These are phyloP conservation scores for Silene vulgaris DNA, from an alignment of 179 eudicot genomes.

Conservation along the genomic window DNA sequence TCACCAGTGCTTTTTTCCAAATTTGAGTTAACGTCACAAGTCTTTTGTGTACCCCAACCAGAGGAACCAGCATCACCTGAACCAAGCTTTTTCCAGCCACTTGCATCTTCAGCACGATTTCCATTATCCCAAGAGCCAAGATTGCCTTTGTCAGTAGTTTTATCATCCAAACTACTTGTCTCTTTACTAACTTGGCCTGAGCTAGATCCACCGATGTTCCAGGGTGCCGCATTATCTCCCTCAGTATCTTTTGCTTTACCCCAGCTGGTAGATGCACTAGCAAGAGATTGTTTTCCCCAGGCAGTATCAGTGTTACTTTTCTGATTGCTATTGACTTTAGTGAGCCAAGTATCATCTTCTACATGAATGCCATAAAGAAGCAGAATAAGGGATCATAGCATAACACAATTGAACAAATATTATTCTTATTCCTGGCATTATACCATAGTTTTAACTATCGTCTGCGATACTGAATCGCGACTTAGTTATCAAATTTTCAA, in stretches of 20 bases:
- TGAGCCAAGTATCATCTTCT: slow-evolving; percentile 49
- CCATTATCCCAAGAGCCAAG: slow-evolving; percentile 27
- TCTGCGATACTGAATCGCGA: background rate
- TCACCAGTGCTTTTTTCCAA: slow-evolving; percentile 12
- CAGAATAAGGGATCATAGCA: background rate
- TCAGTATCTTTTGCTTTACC: slow-evolving; percentile 22
- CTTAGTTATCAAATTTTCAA: background rate
- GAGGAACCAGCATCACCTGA: slow-evolving; percentile 25
- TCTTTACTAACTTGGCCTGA: slow-evolving; percentile 18
- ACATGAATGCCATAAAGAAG: slow-evolving; percentile 19
- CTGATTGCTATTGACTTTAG: slow-evolving; percentile 32
- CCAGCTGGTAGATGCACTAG: slow-evolving; percentile 29
- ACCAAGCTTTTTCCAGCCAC: slow-evolving; percentile 32
- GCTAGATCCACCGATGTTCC: slow-evolving; percentile 28
- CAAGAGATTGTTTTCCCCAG: slow-evolving; percentile 30
- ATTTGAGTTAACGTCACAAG: slow-evolving; percentile 10
- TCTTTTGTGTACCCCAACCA: slow-evolving; percentile 29
- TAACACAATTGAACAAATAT: background rate
- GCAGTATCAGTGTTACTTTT: slow-evolving; percentile 31
- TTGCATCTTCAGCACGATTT: slow-evolving; percentile 19
- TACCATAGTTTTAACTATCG: background rate
- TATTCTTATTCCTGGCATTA: background rate
- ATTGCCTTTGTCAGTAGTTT: slow-evolving; percentile 18
- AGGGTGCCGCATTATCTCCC: slow-evolving; percentile 22
- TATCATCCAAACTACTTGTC: slow-evolving; percentile 24